These are phyloP conservation scores for Globisporangium heterothallicum DNA, from an alignment of 352 stramenopile genomes.

Conservation along the genomic window DNA sequence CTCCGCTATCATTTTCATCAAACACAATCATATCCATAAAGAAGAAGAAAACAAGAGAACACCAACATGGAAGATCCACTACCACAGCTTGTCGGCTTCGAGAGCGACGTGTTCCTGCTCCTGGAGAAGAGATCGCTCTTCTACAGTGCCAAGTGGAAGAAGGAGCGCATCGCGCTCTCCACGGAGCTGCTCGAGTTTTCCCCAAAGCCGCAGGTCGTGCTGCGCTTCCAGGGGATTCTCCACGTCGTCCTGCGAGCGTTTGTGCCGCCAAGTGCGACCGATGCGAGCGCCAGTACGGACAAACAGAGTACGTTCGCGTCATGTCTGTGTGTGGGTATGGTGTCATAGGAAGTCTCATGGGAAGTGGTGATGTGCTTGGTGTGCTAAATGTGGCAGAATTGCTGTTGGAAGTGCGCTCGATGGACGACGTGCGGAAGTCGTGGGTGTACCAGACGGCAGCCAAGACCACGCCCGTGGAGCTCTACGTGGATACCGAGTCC, in stretches of 20 bases:
- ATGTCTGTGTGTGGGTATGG: neutral
- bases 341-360: too few species aligned
- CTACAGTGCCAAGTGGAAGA: conserved; percentile 30
- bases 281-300: neutral
- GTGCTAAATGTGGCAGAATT: conserved; percentile 11
- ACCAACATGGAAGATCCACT: neutral
- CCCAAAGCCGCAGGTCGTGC: conserved; percentile 21
- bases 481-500: conserved; percentile 33
- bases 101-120: conserved; percentile 27
- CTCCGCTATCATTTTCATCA: too few species aligned
- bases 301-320: conserved; percentile 11
- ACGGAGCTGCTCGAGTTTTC: conserved; percentile 29
- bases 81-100: conserved; percentile 10
- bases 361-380: too few species aligned
- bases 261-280: neutral
- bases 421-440: conserved; percentile 31
- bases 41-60: too few species aligned
- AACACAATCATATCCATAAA: too few species aligned
- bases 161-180: conserved; percentile 16
- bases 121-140: conserved; percentile 31
- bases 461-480: conserved; percentile 23
- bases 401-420: conserved; percentile 30
- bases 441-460: conserved; percentile 42
- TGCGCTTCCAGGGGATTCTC: conserved; percentile 21
- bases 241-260: conserved; percentile 19